These are phyloP conservation scores for Nemania diffusa DNA, from an alignment of 2,329 filamentous ascomycete genomes.

Conservation along the genomic window DNA sequence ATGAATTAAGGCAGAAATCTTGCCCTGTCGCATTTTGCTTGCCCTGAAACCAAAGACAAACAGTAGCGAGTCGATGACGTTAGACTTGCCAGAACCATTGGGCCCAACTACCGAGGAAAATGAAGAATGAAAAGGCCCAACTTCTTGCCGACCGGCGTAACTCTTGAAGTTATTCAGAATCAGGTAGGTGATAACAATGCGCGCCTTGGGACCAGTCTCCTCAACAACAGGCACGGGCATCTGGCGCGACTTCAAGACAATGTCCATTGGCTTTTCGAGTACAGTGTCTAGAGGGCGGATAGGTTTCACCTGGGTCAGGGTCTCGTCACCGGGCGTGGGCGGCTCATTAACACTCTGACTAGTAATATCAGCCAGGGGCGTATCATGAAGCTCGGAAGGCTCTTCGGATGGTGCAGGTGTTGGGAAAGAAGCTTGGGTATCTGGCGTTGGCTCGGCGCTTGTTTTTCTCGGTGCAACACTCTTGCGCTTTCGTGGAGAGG, in stretches of 20 bases:
- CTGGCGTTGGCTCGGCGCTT: slow-evolving; percentile 54
- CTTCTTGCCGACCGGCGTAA: slow-evolving; percentile 93
- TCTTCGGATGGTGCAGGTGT: slow-evolving; percentile 66
- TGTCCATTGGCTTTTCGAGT: slow-evolving; percentile 91
- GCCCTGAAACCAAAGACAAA: slow-evolving; percentile 99
- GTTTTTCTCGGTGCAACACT: slow-evolving; percentile 59
- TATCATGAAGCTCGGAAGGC: slow-evolving; percentile 60
- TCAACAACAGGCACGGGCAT: slow-evolving; percentile 75
- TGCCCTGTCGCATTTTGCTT: slow-evolving; percentile 99
- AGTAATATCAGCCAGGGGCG: slow-evolving; percentile 80
- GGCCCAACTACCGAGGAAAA: slow-evolving; percentile 98
- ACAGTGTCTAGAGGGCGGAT: slow-evolving; percentile 80
- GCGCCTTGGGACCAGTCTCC: slow-evolving; percentile 79
- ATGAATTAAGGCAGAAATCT: slow-evolving; percentile 96
- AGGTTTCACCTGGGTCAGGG: slow-evolving; percentile 69
- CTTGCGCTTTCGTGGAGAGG: slow-evolving; percentile 75
- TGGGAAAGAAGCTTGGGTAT: slow-evolving; percentile 54
- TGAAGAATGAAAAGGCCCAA: slow-evolving; percentile 95
- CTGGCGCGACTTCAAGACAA: slow-evolving; percentile 86
- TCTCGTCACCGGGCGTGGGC: slow-evolving; percentile 59
- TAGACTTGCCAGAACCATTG: slow-evolving; percentile 98
- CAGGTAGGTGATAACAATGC: slow-evolving; percentile 92
- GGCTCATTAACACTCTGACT: slow-evolving; percentile 72
- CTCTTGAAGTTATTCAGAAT: slow-evolving; percentile 98
- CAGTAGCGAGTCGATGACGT: slow-evolving; percentile 96